Evolutionary conservation across 768 basidiomycete genomes (phyloP).

Genomic region (Nevesoporus exiguus): DNA sequence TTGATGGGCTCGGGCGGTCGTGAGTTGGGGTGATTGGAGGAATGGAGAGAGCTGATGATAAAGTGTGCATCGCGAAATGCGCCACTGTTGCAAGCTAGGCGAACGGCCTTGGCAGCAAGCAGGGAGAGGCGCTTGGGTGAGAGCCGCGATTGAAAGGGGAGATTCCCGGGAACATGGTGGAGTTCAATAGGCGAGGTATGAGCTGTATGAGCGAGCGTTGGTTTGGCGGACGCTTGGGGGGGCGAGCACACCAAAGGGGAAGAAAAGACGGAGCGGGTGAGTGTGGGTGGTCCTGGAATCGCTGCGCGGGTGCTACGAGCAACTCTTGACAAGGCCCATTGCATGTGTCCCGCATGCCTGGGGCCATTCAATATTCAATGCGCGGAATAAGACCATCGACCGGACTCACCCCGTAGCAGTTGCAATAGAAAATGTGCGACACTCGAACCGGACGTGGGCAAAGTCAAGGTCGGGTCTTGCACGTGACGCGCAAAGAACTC

Average conservation of each 20-base stretch:
- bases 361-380: neutral
- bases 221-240: conserved; percentile 6
- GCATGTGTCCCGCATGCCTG: conserved; percentile 62
- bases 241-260: neutral
- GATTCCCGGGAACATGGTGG: neutral
- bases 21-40: conserved; percentile 29
- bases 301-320: conserved; percentile 45
- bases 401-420: neutral
- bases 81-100: conserved; percentile 40
- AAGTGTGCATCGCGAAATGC: conserved; percentile 50
- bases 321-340: conserved; percentile 57
- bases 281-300: neutral
- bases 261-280: conserved; percentile 9
- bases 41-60: conserved; percentile 56
- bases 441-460: no score
- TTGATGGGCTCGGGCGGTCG: conserved; percentile 8
- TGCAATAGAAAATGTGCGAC: no score
- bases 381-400: no score
- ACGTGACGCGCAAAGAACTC: conserved; percentile 20
- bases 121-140: neutral
- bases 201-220: neutral
- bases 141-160: no score
- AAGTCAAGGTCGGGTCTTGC: neutral
- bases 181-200: neutral
- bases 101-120: conserved; percentile 51